Evolutionary conservation across 2,329 filamentous ascomycete genomes (phyloP).

Genomic region (Cytospora schulzeri): DNA sequence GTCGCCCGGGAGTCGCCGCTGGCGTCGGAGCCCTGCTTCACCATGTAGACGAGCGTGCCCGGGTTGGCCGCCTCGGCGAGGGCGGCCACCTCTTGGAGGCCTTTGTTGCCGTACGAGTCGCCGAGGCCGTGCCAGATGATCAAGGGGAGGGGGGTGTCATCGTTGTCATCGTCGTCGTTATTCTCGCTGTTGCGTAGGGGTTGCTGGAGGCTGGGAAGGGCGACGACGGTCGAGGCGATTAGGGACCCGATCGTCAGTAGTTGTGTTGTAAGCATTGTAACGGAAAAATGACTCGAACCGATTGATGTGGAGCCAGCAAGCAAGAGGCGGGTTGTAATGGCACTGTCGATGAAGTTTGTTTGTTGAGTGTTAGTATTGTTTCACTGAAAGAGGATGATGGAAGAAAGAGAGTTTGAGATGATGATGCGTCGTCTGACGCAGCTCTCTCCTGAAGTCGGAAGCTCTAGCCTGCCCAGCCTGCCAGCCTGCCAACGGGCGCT

Average conservation of each 20-base stretch:
- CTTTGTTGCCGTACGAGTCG: constrained; percentile 75
- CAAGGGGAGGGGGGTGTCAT: constrained; percentile 77
- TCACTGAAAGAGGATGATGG: not conserved
- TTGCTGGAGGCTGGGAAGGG: constrained; percentile 33
- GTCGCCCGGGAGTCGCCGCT: constrained; percentile 76
- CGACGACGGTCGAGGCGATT: constrained; percentile 38
- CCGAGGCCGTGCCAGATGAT: constrained; percentile 90
- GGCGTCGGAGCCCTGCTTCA: constrained; percentile 69
- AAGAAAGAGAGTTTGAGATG: not conserved
- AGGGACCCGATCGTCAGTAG: constrained; percentile 37
- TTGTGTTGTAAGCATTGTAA: constrained; percentile 30
- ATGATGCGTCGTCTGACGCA: not conserved
- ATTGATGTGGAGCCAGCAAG: not conserved
- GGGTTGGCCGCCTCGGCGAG: constrained; percentile 75
- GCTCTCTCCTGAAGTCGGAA: not conserved
- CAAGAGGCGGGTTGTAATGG: not conserved
- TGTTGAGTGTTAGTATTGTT: not conserved
- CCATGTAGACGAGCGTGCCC: constrained; percentile 80
- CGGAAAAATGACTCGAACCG: not conserved
- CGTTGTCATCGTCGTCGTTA: constrained; percentile 41
- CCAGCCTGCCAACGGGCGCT: not conserved
- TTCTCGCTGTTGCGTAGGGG: constrained; percentile 37
- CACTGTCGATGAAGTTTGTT: not conserved
- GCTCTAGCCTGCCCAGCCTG: no score
- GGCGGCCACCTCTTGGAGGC: constrained; percentile 70